Percentiles rank a stretch among this genome's conserved stretches.
These are phyloP conservation scores for Bassia scoparia DNA, from an alignment of 148 eudicot genomes.

Conservation along the genomic window DNA sequence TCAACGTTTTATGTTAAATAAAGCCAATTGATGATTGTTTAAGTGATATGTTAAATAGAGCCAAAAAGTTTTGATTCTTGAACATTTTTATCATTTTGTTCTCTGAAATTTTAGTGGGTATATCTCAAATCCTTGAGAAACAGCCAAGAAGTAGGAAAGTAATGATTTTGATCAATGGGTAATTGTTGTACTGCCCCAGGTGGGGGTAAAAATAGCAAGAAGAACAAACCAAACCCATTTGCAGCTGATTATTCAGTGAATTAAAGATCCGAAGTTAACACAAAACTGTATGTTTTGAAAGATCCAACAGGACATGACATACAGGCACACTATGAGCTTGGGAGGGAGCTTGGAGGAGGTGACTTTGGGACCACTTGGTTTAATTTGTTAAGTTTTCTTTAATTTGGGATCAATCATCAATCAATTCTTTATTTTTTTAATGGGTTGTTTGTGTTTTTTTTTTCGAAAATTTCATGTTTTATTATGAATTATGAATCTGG, in stretches of 20 bases:
- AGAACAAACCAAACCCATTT: constrained; percentile 49
- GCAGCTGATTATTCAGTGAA: constrained; percentile 33
- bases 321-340: constrained; percentile 38
- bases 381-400: no score
- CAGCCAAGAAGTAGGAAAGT: no score
- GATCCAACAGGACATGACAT: constrained; percentile 55
- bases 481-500: constrained; percentile 4
- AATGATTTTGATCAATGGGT: constrained; percentile 41
- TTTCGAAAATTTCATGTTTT: no score
- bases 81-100: no score
- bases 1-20: no score
- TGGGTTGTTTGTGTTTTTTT: no score
- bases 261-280: constrained; percentile 29
- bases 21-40: no score
- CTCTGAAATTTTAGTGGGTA: constrained; percentile 14
- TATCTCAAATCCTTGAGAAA: no score
- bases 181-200: constrained; percentile 52
- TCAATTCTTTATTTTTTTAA: no score
- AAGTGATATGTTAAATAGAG: no score
- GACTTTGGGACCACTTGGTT: constrained; percentile 62
- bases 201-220: constrained; percentile 38
- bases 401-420: no score
- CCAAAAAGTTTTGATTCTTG: no score
- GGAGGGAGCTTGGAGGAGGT: constrained; percentile 54
- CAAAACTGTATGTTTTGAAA: constrained; percentile 42